phyloP scores from a whole-genome alignment of 371 early-diverging fungal species.

The Mucor velutinosus region DNA sequence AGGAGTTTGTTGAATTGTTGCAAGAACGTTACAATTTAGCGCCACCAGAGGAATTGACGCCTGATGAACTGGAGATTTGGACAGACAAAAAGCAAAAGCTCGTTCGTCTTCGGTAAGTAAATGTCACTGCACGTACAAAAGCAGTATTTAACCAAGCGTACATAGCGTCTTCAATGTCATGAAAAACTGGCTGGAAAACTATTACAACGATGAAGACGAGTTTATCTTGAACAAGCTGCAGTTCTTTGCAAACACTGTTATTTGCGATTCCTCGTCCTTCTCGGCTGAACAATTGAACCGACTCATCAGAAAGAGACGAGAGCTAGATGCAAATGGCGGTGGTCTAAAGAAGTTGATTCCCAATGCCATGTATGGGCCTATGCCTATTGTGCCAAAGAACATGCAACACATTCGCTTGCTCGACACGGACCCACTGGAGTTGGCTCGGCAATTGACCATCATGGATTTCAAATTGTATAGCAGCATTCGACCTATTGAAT shows the following conservation, averaged over 20 bases:
- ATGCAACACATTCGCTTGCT: constrained; percentile 66
- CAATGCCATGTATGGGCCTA: constrained; percentile 38
- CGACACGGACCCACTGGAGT: constrained; percentile 90
- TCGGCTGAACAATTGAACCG: constrained; percentile 74
- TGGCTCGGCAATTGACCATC: constrained; percentile 92
- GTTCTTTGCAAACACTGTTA: constrained; percentile 75
- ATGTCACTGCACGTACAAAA: too few relatives aligned
- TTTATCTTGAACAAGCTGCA: constrained; percentile 71
- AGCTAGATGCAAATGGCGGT: constrained; percentile 53
- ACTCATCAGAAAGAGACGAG: constrained; percentile 68
- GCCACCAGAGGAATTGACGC: constrained; percentile 71
- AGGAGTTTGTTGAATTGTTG: constrained; percentile 72
- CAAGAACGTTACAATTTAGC: constrained; percentile 72
- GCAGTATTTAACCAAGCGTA: too few relatives aligned
- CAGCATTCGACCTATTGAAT: constrained; percentile 84
- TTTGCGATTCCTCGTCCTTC: constrained; percentile 72
- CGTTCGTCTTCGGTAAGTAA: constrained; percentile 70
- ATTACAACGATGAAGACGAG: constrained; percentile 78
- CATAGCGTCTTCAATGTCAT: constrained; percentile 80
- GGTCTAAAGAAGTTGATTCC: constrained; percentile 66
- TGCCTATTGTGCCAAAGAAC: constrained; percentile 71
- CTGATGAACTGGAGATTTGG: constrained; percentile 77
- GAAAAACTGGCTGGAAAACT: constrained; percentile 89
- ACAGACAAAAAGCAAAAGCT: constrained; percentile 83
- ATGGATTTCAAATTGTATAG: constrained; percentile 81